These are phyloP conservation scores for Ustilago curta DNA, from an alignment of 1,284 basidiomycete genomes.

Conservation along the genomic window DNA sequence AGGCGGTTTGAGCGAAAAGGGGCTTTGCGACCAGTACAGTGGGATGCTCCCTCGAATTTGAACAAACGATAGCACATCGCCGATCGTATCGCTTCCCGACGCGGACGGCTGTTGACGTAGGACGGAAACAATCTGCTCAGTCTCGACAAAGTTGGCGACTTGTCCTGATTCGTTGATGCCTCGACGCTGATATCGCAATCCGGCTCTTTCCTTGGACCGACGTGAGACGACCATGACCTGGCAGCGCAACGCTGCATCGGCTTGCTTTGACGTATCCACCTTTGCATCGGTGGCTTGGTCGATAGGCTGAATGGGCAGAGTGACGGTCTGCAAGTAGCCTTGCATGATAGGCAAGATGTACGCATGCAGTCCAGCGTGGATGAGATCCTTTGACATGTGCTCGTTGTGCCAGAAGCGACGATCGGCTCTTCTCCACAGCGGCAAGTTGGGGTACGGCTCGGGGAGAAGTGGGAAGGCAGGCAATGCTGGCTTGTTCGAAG, in stretches of 20 bases:
- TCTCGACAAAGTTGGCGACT: constrained; percentile 97
- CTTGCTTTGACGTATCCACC: too few species aligned
- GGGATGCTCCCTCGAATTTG: constrained; percentile 88
- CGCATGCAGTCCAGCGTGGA: constrained; percentile 73
- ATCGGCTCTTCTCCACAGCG: constrained; percentile 85
- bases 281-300: neutral
- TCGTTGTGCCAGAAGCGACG: constrained; percentile 91
- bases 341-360: constrained; percentile 89
- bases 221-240: constrained; percentile 81
- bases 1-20: constrained; percentile 79
- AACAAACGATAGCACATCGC: constrained; percentile 85
- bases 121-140: constrained; percentile 82
- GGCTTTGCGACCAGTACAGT: constrained; percentile 97
- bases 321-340: constrained; percentile 79
- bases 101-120: constrained; percentile 6
- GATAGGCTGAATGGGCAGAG: constrained; percentile 41
- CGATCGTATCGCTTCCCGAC: constrained; percentile 71
- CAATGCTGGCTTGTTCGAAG: neutral
- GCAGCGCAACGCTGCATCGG: constrained; percentile 22
- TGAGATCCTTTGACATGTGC: constrained; percentile 77
- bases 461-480: constrained; percentile 70
- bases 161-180: constrained; percentile 98
- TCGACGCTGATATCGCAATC: constrained; percentile 94
- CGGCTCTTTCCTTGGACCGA: constrained; percentile 92
- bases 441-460: constrained; percentile 79